These are phyloP conservation scores for Pascua sp. DNA, from an alignment of 1,284 basidiomycete species.

Conservation along the genomic window DNA sequence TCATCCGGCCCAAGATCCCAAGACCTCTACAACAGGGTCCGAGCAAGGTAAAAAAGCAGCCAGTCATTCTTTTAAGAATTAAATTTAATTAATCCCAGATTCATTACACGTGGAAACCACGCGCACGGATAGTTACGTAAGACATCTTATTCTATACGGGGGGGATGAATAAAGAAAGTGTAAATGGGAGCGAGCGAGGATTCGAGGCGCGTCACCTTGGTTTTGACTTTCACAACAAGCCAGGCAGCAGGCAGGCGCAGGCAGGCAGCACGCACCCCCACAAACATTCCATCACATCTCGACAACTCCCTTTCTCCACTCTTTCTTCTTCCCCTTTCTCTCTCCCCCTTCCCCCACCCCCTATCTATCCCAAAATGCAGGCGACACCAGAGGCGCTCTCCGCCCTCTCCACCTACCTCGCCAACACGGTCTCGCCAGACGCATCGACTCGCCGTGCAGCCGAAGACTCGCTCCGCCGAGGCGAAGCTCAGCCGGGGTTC, in stretches of 20 bases:
- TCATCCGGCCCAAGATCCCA: not conserved
- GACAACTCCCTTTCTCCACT: not conserved
- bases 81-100: constrained; percentile 1
- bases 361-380: constrained; percentile 30
- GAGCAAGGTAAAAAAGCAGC: not conserved
- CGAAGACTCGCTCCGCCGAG: constrained; percentile 66
- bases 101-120: not conserved
- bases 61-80: not conserved
- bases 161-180: too few relatives aligned
- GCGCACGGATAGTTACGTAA: too few relatives aligned
- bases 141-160: too few relatives aligned
- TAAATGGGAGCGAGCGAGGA: too few relatives aligned
- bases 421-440: constrained; percentile 59
- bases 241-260: too few relatives aligned
- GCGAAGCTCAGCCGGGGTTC: constrained; percentile 74
- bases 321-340: not conserved
- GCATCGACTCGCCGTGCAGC: constrained; percentile 72
- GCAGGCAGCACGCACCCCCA: too few relatives aligned
- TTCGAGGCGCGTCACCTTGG: too few relatives aligned
- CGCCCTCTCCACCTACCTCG: constrained; percentile 41
- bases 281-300: not conserved
- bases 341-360: not conserved
- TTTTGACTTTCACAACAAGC: too few relatives aligned
- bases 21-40: not conserved
- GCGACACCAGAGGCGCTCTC: constrained; percentile 38